Evolutionary conservation across 2,329 filamentous ascomycete species (phyloP).

Genomic region (Fusarium abutilonis): DNA sequence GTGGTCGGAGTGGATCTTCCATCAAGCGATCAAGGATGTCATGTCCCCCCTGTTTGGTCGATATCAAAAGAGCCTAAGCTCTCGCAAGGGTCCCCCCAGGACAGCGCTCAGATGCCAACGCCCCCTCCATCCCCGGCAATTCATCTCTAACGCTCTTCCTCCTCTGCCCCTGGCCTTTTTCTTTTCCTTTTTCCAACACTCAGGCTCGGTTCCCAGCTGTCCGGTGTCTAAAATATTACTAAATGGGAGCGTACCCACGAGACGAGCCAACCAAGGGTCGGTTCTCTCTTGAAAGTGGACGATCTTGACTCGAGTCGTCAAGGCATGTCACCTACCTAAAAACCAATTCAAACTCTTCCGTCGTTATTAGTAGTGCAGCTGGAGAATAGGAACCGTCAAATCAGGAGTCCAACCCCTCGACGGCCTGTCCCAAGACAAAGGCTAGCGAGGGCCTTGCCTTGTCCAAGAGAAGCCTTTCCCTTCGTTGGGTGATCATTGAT

Average conservation of each 20-base stretch:
- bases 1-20: constrained; percentile 36
- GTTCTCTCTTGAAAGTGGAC: background rate
- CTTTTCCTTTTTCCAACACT: constrained; percentile 7
- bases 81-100: constrained; percentile 22
- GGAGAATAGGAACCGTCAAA: constrained; percentile 1
- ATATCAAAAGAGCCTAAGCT: constrained; percentile 29
- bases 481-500: constrained; percentile 29
- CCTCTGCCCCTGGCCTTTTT: constrained; percentile 7
- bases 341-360: constrained; percentile 5
- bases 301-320: constrained; percentile 36
- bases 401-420: constrained; percentile 15
- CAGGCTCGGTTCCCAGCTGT: constrained; percentile 23
- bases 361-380: constrained; percentile 11
- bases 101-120: constrained; percentile 25
- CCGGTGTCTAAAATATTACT: constrained; percentile 6
- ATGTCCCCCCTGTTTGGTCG: constrained; percentile 11
- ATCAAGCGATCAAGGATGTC: constrained; percentile 30
- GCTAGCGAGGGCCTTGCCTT: constrained; percentile 16
- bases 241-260: constrained; percentile 28
- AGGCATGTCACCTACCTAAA: constrained; percentile 8
- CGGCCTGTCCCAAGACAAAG: no score
- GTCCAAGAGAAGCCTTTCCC: constrained; percentile 15
- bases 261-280: constrained; percentile 1
- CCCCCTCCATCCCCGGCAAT: constrained; percentile 21
- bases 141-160: constrained; percentile 19